Conservation (phyloP, 306 rosid genomes). For the Parietaria judaica region DNA sequence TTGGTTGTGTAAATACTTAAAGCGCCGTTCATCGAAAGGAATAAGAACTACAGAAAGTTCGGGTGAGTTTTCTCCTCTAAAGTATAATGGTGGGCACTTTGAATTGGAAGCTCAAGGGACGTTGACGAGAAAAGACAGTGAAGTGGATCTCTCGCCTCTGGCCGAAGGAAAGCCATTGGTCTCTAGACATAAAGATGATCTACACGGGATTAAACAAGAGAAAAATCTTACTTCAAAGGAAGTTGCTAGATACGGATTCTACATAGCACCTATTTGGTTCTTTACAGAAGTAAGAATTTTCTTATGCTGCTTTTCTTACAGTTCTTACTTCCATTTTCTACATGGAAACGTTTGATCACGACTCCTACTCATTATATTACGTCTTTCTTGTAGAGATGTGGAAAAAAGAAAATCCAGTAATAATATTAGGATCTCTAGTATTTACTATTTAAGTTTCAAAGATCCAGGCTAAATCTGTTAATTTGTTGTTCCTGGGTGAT, state of each 20-base stretch:
- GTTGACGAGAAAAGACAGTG: conserved; percentile 57
- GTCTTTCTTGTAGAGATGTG: no score
- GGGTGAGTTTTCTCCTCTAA: conserved; percentile 37
- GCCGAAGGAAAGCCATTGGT: conserved; percentile 63
- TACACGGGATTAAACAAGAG: conserved; percentile 33
- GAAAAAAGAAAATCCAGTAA: no score
- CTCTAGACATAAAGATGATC: conserved; percentile 47
- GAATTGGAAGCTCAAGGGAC: conserved; percentile 49
- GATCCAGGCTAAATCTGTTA: not conserved
- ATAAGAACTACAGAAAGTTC: conserved; percentile 40
- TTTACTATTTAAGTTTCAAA: not conserved
- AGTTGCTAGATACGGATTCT: conserved; percentile 79
- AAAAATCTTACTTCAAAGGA: conserved; percentile 46
- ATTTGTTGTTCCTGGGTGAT: not conserved
- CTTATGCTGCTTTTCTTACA: conserved; percentile 8
- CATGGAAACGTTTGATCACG: not conserved
- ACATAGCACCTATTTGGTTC: conserved; percentile 96
- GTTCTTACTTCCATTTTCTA: conserved; percentile 8
- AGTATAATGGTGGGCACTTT: conserved; percentile 35
- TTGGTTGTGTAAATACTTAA: conserved; percentile 57
- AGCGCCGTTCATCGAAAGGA: conserved; percentile 53
- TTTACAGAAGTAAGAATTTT: conserved; percentile 67
- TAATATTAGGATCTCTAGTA: no score
- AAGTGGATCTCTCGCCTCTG: conserved; percentile 40
- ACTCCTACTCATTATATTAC: conserved; percentile 1